phyloP scores from a whole-genome alignment of 164 flowering plant species.

The Nelumbo lutea region DNA sequence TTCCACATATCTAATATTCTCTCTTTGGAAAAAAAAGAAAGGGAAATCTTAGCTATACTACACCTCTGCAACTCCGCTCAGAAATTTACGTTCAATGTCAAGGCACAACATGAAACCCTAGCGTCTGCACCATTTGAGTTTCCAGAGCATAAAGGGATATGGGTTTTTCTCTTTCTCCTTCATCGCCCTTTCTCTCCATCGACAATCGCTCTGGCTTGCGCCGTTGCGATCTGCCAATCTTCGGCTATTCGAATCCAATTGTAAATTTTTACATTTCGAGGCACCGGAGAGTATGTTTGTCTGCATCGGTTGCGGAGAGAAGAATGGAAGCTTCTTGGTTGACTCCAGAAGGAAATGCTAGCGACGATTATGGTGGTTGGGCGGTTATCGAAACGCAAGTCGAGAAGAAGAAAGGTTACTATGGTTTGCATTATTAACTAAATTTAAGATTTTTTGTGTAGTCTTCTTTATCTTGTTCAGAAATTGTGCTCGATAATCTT shows the following conservation, averaged over 20 bases:
- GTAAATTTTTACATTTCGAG: conserved; percentile 5
- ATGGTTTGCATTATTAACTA: background rate
- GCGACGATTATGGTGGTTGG: conserved; percentile 51
- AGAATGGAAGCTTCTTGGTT: conserved; percentile 34
- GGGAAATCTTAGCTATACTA: background rate
- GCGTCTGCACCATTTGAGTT: background rate
- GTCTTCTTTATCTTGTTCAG: background rate
- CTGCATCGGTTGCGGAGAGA: conserved; percentile 21
- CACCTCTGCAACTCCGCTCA: background rate
- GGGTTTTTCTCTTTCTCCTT: conserved; percentile 10
- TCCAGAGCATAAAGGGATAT: background rate
- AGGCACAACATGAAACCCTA: conserved; percentile 14
- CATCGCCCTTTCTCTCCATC: conserved; percentile 15
- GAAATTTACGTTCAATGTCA: background rate
- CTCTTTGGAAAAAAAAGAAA: no score
- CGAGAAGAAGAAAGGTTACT: conserved; percentile 30
- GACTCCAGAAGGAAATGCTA: conserved; percentile 19
- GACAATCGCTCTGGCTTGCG: conserved; percentile 10
- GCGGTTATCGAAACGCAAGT: conserved; percentile 29
- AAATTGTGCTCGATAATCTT: background rate
- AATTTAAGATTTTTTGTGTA: background rate
- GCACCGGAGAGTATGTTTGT: conserved; percentile 7
- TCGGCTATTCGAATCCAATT: conserved; percentile 12
- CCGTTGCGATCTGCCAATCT: conserved; percentile 9
- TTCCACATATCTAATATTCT: no score